These are phyloP conservation scores for Phaeotremella fagi DNA, from an alignment of 768 basidiomycete species.

Conservation along the genomic window DNA sequence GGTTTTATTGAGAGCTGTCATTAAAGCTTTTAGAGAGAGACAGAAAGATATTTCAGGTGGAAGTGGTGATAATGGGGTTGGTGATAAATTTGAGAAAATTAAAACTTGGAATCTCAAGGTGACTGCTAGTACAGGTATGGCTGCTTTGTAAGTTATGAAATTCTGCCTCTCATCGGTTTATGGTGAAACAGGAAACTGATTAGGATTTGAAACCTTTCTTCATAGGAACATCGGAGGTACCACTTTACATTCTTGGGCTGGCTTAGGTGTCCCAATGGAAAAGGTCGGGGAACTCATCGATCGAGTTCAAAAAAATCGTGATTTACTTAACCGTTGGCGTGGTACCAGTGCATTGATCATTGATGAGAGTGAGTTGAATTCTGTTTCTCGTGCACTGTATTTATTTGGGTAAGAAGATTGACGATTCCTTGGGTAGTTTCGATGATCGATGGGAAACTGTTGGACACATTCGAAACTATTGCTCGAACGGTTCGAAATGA, in stretches of 20 bases:
- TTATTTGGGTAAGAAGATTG: too few relatives aligned
- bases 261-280: conserved; percentile 27
- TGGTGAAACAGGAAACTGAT: too few relatives aligned
- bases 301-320: conserved; percentile 15
- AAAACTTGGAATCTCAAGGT: conserved; percentile 50
- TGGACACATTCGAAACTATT: conserved; percentile 48
- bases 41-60: too few relatives aligned
- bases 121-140: conserved; percentile 94
- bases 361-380: conserved; percentile 41
- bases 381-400: too few relatives aligned
- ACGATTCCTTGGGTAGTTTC: too few relatives aligned
- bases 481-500: conserved; percentile 39
- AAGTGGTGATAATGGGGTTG: neutral
- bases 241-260: conserved; percentile 40
- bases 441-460: conserved; percentile 47
- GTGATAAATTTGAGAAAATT: too few relatives aligned
- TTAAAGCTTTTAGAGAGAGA: conserved; percentile 55
- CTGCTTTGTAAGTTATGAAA: conserved; percentile 51
- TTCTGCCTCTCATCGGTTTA: too few relatives aligned
- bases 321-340: conserved; percentile 28
- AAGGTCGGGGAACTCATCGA: conserved; percentile 20
- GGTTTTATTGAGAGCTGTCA: conserved; percentile 85
- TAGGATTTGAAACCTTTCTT: too few relatives aligned
- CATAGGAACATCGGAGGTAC: conserved; percentile 39
- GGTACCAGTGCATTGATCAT: conserved; percentile 38